Percentiles rank a stretch among this genome's conserved stretches.
Evolutionary conservation across 2,329 filamentous ascomycete species (phyloP).

Genomic region (Ophiostoma montium): DNA sequence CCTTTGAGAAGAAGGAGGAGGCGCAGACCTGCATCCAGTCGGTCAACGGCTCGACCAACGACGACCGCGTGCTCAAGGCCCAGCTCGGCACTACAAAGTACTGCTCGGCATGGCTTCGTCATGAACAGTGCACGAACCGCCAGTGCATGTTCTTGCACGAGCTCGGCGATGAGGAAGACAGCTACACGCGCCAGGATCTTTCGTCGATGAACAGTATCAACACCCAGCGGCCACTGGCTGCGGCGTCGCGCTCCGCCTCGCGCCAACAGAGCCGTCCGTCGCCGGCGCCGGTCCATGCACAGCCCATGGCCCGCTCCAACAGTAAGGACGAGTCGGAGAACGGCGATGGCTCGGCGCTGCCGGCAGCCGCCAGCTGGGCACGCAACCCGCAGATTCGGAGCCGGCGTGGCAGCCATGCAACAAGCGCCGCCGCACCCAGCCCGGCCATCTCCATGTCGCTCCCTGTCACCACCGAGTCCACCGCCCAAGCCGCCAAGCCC

Average conservation of each 20-base stretch:
- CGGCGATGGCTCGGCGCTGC: constrained; percentile 79
- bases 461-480: constrained; percentile 37
- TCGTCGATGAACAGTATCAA: constrained; percentile 88
- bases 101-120: constrained; percentile 89
- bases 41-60: constrained; percentile 85
- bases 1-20: constrained; percentile 83
- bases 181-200: constrained; percentile 84
- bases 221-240: constrained; percentile 54
- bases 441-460: constrained; percentile 54
- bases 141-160: constrained; percentile 98
- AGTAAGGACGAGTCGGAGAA: constrained; percentile 63
- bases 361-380: constrained; percentile 90
- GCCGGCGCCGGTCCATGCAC: constrained; percentile 20
- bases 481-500: constrained; percentile 29
- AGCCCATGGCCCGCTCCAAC: constrained; percentile 60
- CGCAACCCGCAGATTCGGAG: constrained; percentile 50
- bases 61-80: constrained; percentile 69
- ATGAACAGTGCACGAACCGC: constrained; percentile 86
- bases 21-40: constrained; percentile 80
- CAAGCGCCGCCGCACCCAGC: constrained; percentile 68
- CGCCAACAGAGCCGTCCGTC: constrained; percentile 33
- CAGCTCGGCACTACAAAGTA: constrained; percentile 90
- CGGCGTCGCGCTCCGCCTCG: constrained; percentile 37
- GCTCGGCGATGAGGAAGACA: constrained; percentile 94
- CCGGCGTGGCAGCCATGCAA: constrained; percentile 64